Conservation (phyloP, 2,329 filamentous ascomycete genomes). For the Colletotrichum noveboracense region DNA sequence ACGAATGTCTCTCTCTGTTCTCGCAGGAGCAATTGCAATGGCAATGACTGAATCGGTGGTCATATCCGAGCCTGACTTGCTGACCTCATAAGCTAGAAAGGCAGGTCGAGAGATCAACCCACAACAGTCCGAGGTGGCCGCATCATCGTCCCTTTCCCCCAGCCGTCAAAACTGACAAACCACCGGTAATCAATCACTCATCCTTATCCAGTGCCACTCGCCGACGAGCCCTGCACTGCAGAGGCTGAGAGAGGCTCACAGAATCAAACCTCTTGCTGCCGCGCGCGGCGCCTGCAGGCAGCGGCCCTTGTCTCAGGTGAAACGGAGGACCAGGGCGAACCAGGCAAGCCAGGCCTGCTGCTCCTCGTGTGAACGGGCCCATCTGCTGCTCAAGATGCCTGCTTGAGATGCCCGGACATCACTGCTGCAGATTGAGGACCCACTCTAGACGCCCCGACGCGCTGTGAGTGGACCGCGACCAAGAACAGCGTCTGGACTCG, state of each 20-base stretch:
- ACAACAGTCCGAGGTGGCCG: background rate
- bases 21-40: background rate
- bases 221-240: background rate
- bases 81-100: background rate
- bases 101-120: background rate
- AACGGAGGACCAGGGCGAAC: conserved; percentile 5
- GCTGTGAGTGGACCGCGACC: background rate
- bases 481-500: background rate
- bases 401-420: background rate
- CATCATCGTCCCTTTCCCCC: background rate
- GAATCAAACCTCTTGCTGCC: background rate
- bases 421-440: background rate
- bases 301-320: conserved; percentile 21
- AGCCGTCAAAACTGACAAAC: background rate
- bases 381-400: background rate
- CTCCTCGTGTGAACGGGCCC: background rate
- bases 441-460: background rate
- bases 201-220: background rate
- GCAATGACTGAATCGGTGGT: background rate
- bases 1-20: background rate
- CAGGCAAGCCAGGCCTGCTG: background rate
- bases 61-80: background rate
- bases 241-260: background rate
- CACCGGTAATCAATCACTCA: background rate
- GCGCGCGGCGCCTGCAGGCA: conserved; percentile 8